Evolutionary conservation across 768 basidiomycete genomes (phyloP).

Genomic region (Krasilnikovozyma curviuscula): DNA sequence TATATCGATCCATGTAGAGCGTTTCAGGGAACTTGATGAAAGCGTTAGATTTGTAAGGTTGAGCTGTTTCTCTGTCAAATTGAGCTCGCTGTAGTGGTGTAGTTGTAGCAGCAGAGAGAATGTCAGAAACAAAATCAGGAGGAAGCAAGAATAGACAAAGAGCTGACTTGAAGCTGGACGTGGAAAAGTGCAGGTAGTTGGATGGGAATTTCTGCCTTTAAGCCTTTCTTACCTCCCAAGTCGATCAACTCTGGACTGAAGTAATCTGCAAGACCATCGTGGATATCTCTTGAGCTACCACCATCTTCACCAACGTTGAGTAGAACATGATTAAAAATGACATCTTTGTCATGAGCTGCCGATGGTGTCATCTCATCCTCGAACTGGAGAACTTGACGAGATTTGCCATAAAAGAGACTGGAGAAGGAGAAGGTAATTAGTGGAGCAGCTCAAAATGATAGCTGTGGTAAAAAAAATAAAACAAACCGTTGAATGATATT

Average conservation of each 20-base stretch:
- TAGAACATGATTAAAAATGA: conserved; percentile 80
- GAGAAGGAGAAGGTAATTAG: background rate
- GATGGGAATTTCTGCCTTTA: conserved; percentile 62
- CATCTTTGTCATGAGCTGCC: conserved; percentile 52
- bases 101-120: background rate
- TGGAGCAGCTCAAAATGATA: background rate
- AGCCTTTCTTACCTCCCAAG: conserved; percentile 63
- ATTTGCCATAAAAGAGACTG: conserved; percentile 76
- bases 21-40: conserved; percentile 79
- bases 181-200: conserved; percentile 79
- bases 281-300: conserved; percentile 55
- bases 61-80: conserved; percentile 75
- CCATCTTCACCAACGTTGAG: conserved; percentile 71
- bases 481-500: conserved; percentile 15
- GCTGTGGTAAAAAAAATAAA: background rate
- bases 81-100: conserved; percentile 20
- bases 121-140: background rate
- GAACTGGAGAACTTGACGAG: conserved; percentile 38
- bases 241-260: conserved; percentile 68
- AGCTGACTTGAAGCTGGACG: conserved; percentile 70
- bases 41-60: conserved; percentile 88
- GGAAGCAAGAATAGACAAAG: background rate
- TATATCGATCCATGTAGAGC: conserved; percentile 77
- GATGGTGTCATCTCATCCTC: conserved; percentile 6
- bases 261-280: conserved; percentile 79